These are phyloP conservation scores for Austropuccinia psidii DNA, from an alignment of 1,284 basidiomycete species.

Conservation along the genomic window DNA sequence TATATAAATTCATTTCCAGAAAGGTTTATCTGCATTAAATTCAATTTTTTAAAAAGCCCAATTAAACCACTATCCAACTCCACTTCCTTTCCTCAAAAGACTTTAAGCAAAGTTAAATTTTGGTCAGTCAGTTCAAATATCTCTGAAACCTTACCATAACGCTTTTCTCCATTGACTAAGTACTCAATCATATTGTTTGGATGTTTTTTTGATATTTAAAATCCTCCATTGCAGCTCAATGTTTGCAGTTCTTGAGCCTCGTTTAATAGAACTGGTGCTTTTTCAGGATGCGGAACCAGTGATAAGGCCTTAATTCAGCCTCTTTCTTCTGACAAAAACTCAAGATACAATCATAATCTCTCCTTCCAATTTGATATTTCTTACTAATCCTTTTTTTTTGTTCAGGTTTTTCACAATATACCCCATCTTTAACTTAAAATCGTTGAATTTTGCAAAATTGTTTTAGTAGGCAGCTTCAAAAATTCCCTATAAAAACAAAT, in stretches of 20 bases:
- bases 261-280: not conserved
- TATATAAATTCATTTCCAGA: not conserved
- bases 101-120: not conserved
- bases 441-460: constrained; percentile 2
- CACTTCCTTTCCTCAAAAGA: not conserved
- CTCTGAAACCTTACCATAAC: not conserved
- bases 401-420: not conserved
- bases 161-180: not conserved
- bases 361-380: too few relatives aligned
- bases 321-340: not conserved
- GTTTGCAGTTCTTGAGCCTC: not conserved
- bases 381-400: not conserved
- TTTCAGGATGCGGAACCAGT: not conserved
- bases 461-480: not conserved
- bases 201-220: not conserved
- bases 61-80: too few relatives aligned
- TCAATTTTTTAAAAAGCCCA: not conserved
- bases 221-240: not conserved
- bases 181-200: constrained; percentile 12
- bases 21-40: not conserved
- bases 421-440: not conserved
- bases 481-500: not conserved
- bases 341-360: not conserved
- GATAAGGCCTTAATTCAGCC: not conserved
- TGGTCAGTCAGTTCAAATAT: not conserved